Evolutionary conservation across 495 filamentous ascomycete genomes (phyloP).

Genomic region (Penicillium lagena): DNA sequence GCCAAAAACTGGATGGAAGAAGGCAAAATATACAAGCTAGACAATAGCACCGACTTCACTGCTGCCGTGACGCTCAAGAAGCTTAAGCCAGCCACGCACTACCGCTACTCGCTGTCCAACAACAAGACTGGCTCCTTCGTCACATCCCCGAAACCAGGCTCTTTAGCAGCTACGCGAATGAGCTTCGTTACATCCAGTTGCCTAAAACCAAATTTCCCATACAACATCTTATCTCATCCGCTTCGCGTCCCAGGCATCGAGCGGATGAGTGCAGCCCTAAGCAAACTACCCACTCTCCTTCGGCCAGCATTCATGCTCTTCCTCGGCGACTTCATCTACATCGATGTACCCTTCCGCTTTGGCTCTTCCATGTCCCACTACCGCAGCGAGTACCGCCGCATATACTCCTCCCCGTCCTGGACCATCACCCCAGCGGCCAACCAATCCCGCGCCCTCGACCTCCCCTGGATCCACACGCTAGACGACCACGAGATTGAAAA

Average conservation of each 20-base stretch:
- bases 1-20: slow-evolving; percentile 54
- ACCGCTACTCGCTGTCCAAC: slow-evolving; percentile 78
- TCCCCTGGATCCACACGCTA: slow-evolving; percentile 93
- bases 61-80: slow-evolving; percentile 49
- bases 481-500: slow-evolving; percentile 97
- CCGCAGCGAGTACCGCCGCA: slow-evolving; percentile 82
- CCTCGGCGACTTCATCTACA: slow-evolving; percentile 98
- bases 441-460: slow-evolving; percentile 33
- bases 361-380: slow-evolving; percentile 68
- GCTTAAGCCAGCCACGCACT: slow-evolving; percentile 56
- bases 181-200: slow-evolving; percentile 90
- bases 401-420: slow-evolving; percentile 94
- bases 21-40: slow-evolving; percentile 56
- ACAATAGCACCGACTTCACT: slow-evolving; percentile 78
- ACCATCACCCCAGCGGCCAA: slow-evolving; percentile 38
- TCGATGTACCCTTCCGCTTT: slow-evolving; percentile 79
- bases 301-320: slow-evolving; percentile 85
- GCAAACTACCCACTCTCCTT: slow-evolving; percentile 55
- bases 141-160: slow-evolving; percentile 62
- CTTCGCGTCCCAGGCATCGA: slow-evolving; percentile 73
- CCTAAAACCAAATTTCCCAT: slow-evolving; percentile 85
- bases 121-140: slow-evolving; percentile 72
- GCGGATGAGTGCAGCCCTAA: slow-evolving; percentile 49
- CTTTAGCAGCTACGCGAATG: slow-evolving; percentile 55
- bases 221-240: slow-evolving; percentile 74